Conservation (phyloP, 768 basidiomycete species). For the Hemileccinum impolitum region DNA sequence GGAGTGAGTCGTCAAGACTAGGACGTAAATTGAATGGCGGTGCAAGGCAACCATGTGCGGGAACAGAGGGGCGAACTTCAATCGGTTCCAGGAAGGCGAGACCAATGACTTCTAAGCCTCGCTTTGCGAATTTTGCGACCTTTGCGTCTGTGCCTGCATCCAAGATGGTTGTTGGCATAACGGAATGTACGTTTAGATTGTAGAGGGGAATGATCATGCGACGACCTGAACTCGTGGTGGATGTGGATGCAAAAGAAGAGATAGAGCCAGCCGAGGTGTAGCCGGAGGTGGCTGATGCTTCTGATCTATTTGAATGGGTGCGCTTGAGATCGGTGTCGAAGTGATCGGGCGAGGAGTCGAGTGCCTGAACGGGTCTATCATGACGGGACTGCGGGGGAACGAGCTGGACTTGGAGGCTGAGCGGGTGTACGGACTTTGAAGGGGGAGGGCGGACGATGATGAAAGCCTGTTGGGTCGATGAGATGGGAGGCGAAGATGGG, state of each 20-base stretch:
- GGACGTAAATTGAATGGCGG: conserved; percentile 24
- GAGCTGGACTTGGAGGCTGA: conserved; percentile 90
- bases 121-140: conserved; percentile 71
- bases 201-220: conserved; percentile 82
- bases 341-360: conserved; percentile 38
- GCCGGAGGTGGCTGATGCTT: conserved; percentile 41
- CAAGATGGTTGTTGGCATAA: conserved; percentile 80
- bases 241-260: conserved; percentile 40
- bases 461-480: conserved; percentile 57
- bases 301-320: conserved; percentile 49
- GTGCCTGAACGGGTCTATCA: conserved; percentile 42
- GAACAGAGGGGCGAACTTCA: conserved; percentile 54
- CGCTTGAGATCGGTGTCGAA: conserved; percentile 26
- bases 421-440: conserved; percentile 76
- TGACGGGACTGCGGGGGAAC: conserved; percentile 56
- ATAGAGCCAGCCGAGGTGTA: conserved; percentile 46
- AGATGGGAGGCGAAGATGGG: conserved; percentile 7
- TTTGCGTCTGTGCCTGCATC: conserved; percentile 89
- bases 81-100: conserved; percentile 78
- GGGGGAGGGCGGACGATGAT: conserved; percentile 91
- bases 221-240: conserved; percentile 39
- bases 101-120: conserved; percentile 74
- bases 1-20: conserved; percentile 25
- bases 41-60: conserved; percentile 10
- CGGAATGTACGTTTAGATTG: conserved; percentile 84